Percentiles rank a stretch among this genome's conserved stretches.
phyloP scores from a whole-genome alignment of 2,329 filamentous ascomycete species.

The Diaporthe capsici region DNA sequence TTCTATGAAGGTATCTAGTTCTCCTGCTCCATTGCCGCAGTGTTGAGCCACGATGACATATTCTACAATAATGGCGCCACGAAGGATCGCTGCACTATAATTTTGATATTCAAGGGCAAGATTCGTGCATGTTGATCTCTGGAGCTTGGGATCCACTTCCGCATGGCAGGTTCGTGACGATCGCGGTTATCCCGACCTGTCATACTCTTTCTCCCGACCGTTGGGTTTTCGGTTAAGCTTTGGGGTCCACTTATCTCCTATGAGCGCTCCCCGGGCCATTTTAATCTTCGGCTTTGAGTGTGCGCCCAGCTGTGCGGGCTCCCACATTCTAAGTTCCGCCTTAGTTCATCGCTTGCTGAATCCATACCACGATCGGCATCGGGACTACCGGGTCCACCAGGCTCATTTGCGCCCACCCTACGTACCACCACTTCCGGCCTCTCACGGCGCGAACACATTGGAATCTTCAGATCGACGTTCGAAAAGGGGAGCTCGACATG shows the following conservation, averaged over 20 bases:
- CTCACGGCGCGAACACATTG: constrained; percentile 9
- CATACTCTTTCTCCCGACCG: constrained; percentile 9
- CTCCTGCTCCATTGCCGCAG: background rate
- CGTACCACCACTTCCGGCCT: background rate
- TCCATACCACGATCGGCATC: constrained; percentile 16
- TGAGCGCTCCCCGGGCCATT: constrained; percentile 9
- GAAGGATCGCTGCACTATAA: constrained; percentile 20
- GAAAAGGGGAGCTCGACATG: constrained; percentile 11
- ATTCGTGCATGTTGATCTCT: constrained; percentile 24
- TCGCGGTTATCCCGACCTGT: constrained; percentile 29
- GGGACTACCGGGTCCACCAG: constrained; percentile 27
- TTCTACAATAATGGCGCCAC: constrained; percentile 12
- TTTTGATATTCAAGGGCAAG: constrained; percentile 22
- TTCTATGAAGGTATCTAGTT: background rate
- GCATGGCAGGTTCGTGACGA: constrained; percentile 6
- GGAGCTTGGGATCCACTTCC: constrained; percentile 1
- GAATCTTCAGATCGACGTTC: constrained; percentile 31
- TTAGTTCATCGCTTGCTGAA: constrained; percentile 11
- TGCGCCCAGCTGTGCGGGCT: background rate
- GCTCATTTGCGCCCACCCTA: constrained; percentile 17
- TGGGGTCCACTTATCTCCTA: background rate
- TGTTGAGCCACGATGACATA: constrained; percentile 7
- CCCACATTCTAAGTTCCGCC: constrained; percentile 12
- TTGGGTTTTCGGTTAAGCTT: constrained; percentile 26
- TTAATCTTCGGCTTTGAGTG: constrained; percentile 5